phyloP scores from a whole-genome alignment of 2,329 filamentous ascomycete genomes.

The Calonectria hawksworthii region DNA sequence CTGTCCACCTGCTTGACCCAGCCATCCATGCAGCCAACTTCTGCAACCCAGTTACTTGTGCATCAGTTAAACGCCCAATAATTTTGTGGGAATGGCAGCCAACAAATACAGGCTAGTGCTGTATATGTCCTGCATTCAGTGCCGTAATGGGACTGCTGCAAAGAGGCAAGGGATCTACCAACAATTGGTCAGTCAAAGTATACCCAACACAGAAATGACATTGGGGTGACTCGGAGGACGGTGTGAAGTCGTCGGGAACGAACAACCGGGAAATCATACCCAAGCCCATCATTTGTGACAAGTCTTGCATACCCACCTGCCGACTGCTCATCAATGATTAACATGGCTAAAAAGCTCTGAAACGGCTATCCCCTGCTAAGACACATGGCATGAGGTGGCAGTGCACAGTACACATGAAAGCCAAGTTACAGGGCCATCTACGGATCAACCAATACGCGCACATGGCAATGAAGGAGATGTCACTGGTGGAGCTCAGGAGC shows the following conservation, averaged over 20 bases:
- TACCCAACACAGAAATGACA: not conserved
- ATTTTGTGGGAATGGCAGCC: not conserved
- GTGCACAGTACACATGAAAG: not conserved
- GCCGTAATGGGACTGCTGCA: not conserved
- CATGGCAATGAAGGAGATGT: not conserved
- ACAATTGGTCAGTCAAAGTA: not conserved
- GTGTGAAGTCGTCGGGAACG: not conserved
- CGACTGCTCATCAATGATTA: not conserved
- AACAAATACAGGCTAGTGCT: not conserved
- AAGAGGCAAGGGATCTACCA: not conserved
- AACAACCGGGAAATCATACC: not conserved
- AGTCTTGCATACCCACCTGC: not conserved
- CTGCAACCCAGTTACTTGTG: not conserved
- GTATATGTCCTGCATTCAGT: not conserved
- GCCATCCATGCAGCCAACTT: not conserved
- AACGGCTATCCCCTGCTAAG: not conserved
- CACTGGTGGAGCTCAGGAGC: not conserved
- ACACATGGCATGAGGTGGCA: not conserved
- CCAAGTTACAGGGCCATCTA: not conserved
- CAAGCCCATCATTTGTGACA: not conserved
- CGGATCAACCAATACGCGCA: not conserved
- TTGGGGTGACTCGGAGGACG: not conserved
- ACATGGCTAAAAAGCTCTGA: not conserved
- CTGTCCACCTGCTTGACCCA: not conserved
- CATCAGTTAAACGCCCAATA: not conserved